Evolutionary conservation across 108 stramenopile genomes (phyloP).

Genomic region (Ochromonas danica): DNA sequence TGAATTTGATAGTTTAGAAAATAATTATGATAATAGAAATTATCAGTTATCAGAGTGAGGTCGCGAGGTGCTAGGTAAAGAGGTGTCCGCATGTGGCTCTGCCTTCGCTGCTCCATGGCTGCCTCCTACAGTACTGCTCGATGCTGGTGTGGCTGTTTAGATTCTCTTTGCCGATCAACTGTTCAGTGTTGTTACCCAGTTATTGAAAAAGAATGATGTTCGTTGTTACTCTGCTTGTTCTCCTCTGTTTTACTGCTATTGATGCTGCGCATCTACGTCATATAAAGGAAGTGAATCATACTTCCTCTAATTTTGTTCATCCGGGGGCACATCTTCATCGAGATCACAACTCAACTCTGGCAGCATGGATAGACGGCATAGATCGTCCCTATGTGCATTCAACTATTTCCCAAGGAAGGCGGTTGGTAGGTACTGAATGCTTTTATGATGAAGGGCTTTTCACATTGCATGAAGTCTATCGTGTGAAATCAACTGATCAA

Average conservation of each 20-base stretch:
- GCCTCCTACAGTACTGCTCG: too few species aligned
- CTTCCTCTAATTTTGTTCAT: slow-evolving; percentile 17
- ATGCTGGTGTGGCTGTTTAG: too few species aligned
- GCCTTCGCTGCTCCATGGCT: too few species aligned
- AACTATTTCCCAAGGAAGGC: slow-evolving; percentile 15
- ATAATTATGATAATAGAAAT: too few species aligned
- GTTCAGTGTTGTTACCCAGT: not conserved
- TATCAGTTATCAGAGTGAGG: too few species aligned
- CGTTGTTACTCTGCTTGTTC: slow-evolving; percentile 5
- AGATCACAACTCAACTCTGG: slow-evolving; percentile 15
- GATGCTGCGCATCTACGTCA: slow-evolving; percentile 13
- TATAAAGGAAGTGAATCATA: slow-evolving; percentile 17
- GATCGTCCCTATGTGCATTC: slow-evolving; percentile 14
- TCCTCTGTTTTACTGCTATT: slow-evolving; percentile 9
- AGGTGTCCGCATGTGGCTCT: too few species aligned
- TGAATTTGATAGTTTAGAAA: slow-evolving; percentile 30
- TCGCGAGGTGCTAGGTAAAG: too few species aligned
- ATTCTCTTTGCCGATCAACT: too few species aligned
- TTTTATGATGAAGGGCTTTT: slow-evolving; percentile 17
- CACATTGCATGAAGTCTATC: slow-evolving; percentile 15
- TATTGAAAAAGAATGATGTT: slow-evolving; percentile 10
- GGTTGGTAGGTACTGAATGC: slow-evolving; percentile 14
- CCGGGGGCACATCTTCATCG: slow-evolving; percentile 12
- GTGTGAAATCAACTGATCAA: slow-evolving; percentile 16
- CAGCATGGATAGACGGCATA: slow-evolving; percentile 14